Percentiles rank a stretch among this genome's conserved stretches.
These are phyloP conservation scores for Hanseniaspora thailandica DNA, from an alignment of 805 yeast species.

Conservation along the genomic window DNA sequence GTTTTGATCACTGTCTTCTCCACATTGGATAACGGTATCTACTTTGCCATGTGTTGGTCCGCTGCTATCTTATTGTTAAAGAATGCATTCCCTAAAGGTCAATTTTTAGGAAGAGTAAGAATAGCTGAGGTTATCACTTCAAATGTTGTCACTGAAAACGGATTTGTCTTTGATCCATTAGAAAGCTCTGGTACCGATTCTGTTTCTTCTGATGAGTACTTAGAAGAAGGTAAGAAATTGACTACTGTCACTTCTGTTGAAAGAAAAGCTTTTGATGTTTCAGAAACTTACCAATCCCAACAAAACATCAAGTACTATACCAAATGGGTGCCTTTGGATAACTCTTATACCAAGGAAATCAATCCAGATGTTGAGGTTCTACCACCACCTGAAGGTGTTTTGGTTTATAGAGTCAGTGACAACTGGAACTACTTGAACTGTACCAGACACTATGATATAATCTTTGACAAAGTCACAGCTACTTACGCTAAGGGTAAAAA, in stretches of 20 bases:
- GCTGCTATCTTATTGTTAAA: slow-evolving; percentile 61
- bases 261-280: slow-evolving; percentile 9
- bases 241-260: slow-evolving; percentile 5
- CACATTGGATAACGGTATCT: slow-evolving; percentile 77
- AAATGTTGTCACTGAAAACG: slow-evolving; percentile 27
- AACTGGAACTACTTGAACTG: slow-evolving; percentile 73
- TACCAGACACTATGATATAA: slow-evolving; percentile 56
- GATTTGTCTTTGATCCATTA: slow-evolving; percentile 1
- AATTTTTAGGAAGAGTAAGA: slow-evolving; percentile 66
- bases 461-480: slow-evolving; percentile 54
- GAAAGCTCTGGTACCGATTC: slow-evolving; percentile 7
- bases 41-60: slow-evolving; percentile 80
- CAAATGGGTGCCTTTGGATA: slow-evolving; percentile 56
- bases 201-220: slow-evolving; percentile 1
- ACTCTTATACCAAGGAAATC: slow-evolving; percentile 30
- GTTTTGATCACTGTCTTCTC: slow-evolving; percentile 66
- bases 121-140: slow-evolving; percentile 66
- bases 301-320: slow-evolving; percentile 36
- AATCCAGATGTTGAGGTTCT: slow-evolving; percentile 47
- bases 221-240: slow-evolving; percentile 16
- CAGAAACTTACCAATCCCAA: background rate
- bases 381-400: slow-evolving; percentile 84
- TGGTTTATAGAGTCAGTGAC: slow-evolving; percentile 75
- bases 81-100: slow-evolving; percentile 68
- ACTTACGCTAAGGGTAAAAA: slow-evolving; percentile 50